Evolutionary conservation across 1,139 yeast species (phyloP).

Genomic region (Tardiomyces depauwii): DNA sequence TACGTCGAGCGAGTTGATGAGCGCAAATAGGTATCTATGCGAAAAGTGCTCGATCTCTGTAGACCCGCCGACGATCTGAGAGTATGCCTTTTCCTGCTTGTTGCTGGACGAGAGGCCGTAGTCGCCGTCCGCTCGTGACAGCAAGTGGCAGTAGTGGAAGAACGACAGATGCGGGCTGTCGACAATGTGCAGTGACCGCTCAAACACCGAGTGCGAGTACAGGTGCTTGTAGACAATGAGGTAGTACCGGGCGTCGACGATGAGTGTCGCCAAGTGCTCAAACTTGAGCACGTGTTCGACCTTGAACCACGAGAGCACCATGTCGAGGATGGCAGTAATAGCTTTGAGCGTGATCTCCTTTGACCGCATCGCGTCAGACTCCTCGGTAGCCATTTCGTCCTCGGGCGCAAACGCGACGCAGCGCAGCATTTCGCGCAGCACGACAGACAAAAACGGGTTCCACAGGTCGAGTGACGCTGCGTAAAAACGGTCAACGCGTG

Average conservation of each 20-base stretch:
- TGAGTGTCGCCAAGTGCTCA: constrained; percentile 58
- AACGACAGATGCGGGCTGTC: constrained; percentile 33
- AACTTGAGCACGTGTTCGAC: constrained; percentile 58
- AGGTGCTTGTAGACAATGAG: constrained; percentile 31
- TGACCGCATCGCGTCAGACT: constrained; percentile 44
- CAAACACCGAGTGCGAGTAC: constrained; percentile 26
- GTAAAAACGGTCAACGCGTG: constrained; percentile 55
- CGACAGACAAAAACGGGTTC: constrained; percentile 50
- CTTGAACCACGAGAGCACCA: constrained; percentile 68
- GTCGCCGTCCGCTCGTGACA: constrained; percentile 6
- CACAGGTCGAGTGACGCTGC: constrained; percentile 39
- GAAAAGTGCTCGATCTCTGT: constrained; percentile 16
- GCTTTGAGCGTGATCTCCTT: constrained; percentile 61
- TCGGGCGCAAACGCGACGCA: constrained; percentile 18
- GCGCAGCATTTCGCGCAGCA: constrained; percentile 50
- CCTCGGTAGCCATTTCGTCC: constrained; percentile 5
- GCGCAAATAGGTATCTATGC: constrained; percentile 21
- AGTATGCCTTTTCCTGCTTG: constrained; percentile 7
- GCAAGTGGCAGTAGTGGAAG: constrained; percentile 32
- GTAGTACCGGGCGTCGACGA: constrained; percentile 64
- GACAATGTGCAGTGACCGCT: constrained; percentile 21
- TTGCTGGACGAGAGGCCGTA: not conserved
- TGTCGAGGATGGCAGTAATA: constrained; percentile 40
- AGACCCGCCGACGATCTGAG: constrained; percentile 3
- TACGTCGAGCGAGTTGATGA: constrained; percentile 25